phyloP scores from a whole-genome alignment of 352 stramenopile species.

The Globisporangium cederbergense region DNA sequence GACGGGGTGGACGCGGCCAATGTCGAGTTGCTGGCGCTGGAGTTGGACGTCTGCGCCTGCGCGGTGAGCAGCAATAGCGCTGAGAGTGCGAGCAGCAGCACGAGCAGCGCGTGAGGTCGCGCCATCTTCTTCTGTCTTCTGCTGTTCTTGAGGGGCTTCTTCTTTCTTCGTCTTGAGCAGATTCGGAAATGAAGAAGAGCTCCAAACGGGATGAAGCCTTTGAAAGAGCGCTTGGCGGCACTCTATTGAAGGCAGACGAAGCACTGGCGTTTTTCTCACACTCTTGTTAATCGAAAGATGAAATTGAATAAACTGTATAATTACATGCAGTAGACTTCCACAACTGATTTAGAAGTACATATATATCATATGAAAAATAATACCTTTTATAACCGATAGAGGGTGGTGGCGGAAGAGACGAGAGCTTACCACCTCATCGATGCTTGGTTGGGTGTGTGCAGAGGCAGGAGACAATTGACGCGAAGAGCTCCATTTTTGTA shows the following conservation, averaged over 20 bases:
- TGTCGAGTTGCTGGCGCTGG: background rate
- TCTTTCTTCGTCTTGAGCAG: background rate
- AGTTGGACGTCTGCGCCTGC: slow-evolving; percentile 6
- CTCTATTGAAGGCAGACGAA: slow-evolving; percentile 1
- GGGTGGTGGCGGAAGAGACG: too few species aligned
- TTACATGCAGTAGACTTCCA: background rate
- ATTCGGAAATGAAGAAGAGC: slow-evolving; percentile 1
- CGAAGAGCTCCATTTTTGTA: too few species aligned
- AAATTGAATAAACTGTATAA: too few species aligned
- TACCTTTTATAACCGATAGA: background rate
- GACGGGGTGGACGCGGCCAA: background rate
- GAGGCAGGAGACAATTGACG: too few species aligned
- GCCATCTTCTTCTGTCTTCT: slow-evolving; percentile 7
- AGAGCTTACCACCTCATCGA: too few species aligned
- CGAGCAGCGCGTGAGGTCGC: background rate
- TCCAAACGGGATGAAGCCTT: too few species aligned
- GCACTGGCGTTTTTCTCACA: slow-evolving; percentile 4
- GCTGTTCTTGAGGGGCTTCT: background rate
- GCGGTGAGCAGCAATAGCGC: background rate
- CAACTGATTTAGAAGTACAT: too few species aligned
- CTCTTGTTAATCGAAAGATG: background rate
- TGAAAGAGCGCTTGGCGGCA: background rate
- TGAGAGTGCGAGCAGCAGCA: slow-evolving; percentile 4
- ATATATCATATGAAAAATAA: background rate
- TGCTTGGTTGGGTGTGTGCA: too few species aligned